A percentile compares a stretch with the other conserved stretches of the same genome.
phyloP scores from a whole-genome alignment of 805 yeast genomes.

The Metschnikowia continentalis region DNA sequence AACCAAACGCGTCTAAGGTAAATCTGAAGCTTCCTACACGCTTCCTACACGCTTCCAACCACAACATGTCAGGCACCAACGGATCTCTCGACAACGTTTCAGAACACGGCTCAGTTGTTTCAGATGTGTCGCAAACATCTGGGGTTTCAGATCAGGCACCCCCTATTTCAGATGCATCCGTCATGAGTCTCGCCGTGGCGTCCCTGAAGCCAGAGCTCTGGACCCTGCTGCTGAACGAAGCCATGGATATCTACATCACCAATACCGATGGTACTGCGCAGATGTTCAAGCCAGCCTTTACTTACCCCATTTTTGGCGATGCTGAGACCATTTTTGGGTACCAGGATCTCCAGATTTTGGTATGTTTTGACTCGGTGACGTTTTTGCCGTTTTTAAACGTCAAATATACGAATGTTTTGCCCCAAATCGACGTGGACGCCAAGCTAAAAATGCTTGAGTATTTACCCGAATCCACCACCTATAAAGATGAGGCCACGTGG shows the following conservation, averaged over 20 bases:
- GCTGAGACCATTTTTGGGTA: conserved; percentile 86
- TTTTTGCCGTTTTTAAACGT: conserved; percentile 69
- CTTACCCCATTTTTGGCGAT: conserved; percentile 93
- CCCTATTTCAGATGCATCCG: too few species aligned
- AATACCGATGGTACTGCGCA: conserved; percentile 55
- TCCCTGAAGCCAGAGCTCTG: conserved; percentile 61
- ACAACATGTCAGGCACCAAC: too few species aligned
- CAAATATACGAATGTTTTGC: conserved; percentile 49
- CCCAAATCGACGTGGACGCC: conserved; percentile 58
- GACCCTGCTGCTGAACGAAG: conserved; percentile 72
- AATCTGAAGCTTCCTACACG: too few species aligned
- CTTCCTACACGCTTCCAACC: too few species aligned
- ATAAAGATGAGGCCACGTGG: conserved; percentile 69
- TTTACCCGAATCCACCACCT: conserved; percentile 58
- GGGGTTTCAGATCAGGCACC: too few species aligned
- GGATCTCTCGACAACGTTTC: too few species aligned
- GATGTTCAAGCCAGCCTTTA: conserved; percentile 68
- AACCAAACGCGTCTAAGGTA: too few species aligned
- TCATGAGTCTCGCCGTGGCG: conserved; percentile 13
- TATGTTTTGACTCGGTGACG: conserved; percentile 69
- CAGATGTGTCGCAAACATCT: too few species aligned
- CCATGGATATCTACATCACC: conserved; percentile 52
- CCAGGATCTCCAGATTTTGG: conserved; percentile 58
- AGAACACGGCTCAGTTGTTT: too few species aligned
- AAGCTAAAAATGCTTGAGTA: conserved; percentile 48